These are phyloP conservation scores for Dentipellis sp. DNA, from an alignment of 768 basidiomycete species.

Conservation along the genomic window DNA sequence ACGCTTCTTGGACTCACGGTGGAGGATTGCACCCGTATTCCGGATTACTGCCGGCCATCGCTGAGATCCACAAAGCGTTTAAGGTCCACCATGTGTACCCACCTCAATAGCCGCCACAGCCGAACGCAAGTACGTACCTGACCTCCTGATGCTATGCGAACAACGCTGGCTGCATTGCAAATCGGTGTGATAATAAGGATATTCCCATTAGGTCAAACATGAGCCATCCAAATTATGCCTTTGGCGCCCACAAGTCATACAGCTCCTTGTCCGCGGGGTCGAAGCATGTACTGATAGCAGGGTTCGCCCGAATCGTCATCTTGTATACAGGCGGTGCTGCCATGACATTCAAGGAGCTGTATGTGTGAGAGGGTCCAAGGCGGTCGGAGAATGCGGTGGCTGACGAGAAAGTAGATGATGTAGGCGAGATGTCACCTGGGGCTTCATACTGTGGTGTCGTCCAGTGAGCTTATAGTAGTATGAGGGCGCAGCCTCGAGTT, in stretches of 20 bases:
- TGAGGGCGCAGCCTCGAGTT: not conserved
- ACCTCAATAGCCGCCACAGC: no score
- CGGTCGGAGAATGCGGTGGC: not conserved
- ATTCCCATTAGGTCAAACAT: not conserved
- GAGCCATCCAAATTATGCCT: constrained; percentile 4
- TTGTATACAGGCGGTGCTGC: constrained; percentile 22
- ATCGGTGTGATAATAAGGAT: not conserved
- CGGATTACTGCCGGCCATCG: no score
- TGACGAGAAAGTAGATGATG: not conserved
- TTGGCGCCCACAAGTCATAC: constrained; percentile 70
- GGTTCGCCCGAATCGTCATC: constrained; percentile 51
- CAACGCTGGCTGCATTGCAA: not conserved
- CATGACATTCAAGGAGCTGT: not conserved
- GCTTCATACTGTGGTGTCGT: not conserved
- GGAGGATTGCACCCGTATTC: no score
- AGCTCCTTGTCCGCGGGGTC: constrained; percentile 69
- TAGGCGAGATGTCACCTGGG: not conserved
- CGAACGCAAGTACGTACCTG: no score
- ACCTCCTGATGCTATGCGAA: not conserved
- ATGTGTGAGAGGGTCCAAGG: not conserved
- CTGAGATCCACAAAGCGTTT: no score
- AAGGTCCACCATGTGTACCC: no score
- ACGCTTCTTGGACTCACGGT: no score
- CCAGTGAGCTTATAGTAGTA: not conserved
- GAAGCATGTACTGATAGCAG: constrained; percentile 61